Evolutionary conservation across 768 basidiomycete genomes (phyloP).

Genomic region (Suillus hirtellus): DNA sequence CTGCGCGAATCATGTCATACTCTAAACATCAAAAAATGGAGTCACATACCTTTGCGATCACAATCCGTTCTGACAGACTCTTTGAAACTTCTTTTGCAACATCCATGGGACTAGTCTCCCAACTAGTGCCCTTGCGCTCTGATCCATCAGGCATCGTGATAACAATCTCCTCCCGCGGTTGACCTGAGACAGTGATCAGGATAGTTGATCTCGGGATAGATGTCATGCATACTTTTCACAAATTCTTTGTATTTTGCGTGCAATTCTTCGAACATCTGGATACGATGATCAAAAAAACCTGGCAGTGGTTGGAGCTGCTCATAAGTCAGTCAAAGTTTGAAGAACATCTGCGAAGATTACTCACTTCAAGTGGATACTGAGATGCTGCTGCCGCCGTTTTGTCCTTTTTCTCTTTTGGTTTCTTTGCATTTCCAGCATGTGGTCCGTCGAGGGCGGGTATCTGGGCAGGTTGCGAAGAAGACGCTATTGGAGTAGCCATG

Average conservation of each 20-base stretch:
- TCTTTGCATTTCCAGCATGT: conserved; percentile 37
- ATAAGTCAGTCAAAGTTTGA: neutral
- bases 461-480: conserved; percentile 53
- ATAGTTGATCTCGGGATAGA: conserved; percentile 4
- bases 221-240: conserved; percentile 57
- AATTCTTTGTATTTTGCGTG: conserved; percentile 83
- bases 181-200: conserved; percentile 37
- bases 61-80: conserved; percentile 81
- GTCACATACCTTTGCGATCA: conserved; percentile 83
- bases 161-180: conserved; percentile 81
- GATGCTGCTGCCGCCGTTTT: conserved; percentile 35
- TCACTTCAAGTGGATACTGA: conserved; percentile 66
- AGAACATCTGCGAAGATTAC: conserved; percentile 13
- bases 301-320: conserved; percentile 77
- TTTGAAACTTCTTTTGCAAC: conserved; percentile 87
- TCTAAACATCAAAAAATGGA: neutral
- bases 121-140: conserved; percentile 79
- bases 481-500: conserved; percentile 58
- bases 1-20: conserved; percentile 38
- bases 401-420: conserved; percentile 49
- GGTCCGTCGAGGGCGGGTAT: conserved; percentile 46
- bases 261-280: conserved; percentile 86
- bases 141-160: conserved; percentile 88
- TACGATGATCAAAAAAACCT: conserved; percentile 84
- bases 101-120: conserved; percentile 94